phyloP scores from a whole-genome alignment of 2,329 filamentous ascomycete species.

The Dactylellina haptotyla region DNA sequence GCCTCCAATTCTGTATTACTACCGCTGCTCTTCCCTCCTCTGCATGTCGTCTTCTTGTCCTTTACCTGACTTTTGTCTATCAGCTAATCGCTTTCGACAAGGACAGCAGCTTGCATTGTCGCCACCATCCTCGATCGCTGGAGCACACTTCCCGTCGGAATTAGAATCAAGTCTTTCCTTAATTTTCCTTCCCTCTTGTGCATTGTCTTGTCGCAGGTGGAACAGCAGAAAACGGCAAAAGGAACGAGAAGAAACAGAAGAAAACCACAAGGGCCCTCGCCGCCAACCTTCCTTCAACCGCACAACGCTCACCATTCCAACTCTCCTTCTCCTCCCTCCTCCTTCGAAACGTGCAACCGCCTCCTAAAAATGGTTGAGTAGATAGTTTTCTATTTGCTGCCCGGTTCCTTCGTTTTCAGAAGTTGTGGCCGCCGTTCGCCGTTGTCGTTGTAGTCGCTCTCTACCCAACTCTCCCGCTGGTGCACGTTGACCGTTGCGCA shows the following conservation, averaged over 20 bases:
- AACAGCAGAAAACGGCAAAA: background rate
- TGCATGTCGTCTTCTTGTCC: slow-evolving; percentile 15
- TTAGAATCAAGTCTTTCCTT: too few species aligned
- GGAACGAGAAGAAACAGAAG: slow-evolving; percentile 3
- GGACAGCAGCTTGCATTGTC: slow-evolving; percentile 11
- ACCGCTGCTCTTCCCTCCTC: background rate
- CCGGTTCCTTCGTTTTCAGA: background rate
- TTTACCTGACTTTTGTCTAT: slow-evolving; percentile 30
- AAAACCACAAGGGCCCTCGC: background rate
- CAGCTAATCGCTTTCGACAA: background rate
- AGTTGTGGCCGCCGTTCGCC: background rate
- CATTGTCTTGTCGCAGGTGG: background rate
- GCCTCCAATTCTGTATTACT: background rate
- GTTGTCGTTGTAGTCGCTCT: slow-evolving; percentile 1
- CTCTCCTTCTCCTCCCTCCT: slow-evolving; percentile 20
- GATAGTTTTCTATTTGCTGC: slow-evolving; percentile 7
- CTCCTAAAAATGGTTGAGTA: slow-evolving; percentile 42
- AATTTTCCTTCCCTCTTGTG: background rate
- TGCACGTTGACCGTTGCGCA: slow-evolving; percentile 52
- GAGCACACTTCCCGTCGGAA: slow-evolving; percentile 18
- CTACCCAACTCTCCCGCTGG: slow-evolving; percentile 3
- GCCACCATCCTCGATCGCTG: slow-evolving; percentile 8
- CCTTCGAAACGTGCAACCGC: too few species aligned
- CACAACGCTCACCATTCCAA: slow-evolving; percentile 7
- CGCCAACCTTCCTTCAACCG: slow-evolving; percentile 5